Evolutionary conservation across 2,329 filamentous ascomycete species (phyloP), one percentile per base, ranked within the genome.

Genomic region (Lasiodiplodia sp.): DNA sequence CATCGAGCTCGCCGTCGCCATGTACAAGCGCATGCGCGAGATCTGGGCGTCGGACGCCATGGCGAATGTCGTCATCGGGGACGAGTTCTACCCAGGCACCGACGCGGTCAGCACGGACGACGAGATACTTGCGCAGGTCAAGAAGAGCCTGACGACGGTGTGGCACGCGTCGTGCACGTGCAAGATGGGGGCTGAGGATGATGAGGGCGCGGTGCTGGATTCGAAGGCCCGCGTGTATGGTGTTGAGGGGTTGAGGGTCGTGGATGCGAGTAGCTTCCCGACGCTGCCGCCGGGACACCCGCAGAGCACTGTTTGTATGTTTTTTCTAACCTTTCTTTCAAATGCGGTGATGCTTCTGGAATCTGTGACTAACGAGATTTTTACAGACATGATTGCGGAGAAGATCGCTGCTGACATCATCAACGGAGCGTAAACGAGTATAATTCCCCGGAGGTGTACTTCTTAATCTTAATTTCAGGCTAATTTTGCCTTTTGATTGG

Each of bases 81-180:
- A 69, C 0, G 78, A 81, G 53, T 68, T 66, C 5, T 72, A 72
- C 7, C 79, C 79, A 0, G 44, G 44, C 1, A 77, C 77, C 1
- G 38, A 44, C 0, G 21, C 69, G 6, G 70, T 75, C 10, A 2
- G 57, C 23, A 75, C 71, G 0, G 76, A 79, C 58, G 77, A 70
- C 16, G 60, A 79, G 67, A 74, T 79, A 11, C 66, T 74, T 10
- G 53, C 68, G 2, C 65, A 51, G n/a, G 70, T 78, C 6, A 66
- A 70, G n/a, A 38, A 71, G 4, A 72, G 51, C 0, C 28, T 70
- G n/a, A 44, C 34, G 10, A 79, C 78, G 0, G 75, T 80, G 14
- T 80, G 76, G 76, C 80, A 82, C 69, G 78, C 76, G 60, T 77
- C 72, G 53, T 78, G 77, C 5, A 77, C 78, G 0, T 77, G 74